Percentiles rank a stretch among this genome's conserved stretches.
These are phyloP conservation scores for Danielozyma ontarioensis DNA, from an alignment of 805 yeast genomes.

Conservation along the genomic window DNA sequence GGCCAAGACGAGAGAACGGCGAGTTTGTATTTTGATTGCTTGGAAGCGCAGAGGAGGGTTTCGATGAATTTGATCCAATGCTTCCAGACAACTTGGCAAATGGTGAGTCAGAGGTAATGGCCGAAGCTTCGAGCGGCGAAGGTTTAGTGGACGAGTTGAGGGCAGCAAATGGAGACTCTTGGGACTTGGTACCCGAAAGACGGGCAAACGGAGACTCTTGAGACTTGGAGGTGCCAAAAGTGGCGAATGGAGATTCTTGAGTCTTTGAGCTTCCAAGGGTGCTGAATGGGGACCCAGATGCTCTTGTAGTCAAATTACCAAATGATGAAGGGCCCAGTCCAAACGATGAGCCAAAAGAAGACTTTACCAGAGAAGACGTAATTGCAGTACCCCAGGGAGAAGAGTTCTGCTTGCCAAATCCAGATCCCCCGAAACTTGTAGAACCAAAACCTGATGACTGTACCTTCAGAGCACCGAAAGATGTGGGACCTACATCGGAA, in stretches of 20 bases:
- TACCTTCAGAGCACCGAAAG: too few species aligned
- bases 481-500: too few species aligned
- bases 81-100: too few species aligned
- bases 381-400: not conserved
- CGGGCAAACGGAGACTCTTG: not conserved
- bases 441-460: too few species aligned
- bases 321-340: too few species aligned
- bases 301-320: not conserved
- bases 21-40: not conserved
- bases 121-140: too few species aligned
- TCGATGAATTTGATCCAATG: not conserved
- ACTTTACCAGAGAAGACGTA: not conserved
- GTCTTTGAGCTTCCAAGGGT: not conserved
- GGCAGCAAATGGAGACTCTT: not conserved
- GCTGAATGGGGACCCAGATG: not conserved
- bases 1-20: not conserved
- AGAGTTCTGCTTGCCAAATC: too few species aligned
- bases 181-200: too few species aligned
- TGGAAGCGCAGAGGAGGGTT: not conserved
- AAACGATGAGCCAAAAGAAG: not conserved
- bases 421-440: too few species aligned
- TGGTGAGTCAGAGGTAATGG: not conserved
- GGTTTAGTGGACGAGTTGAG: too few species aligned
- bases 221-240: not conserved
- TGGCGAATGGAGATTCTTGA: not conserved